Base-by-base conservation (phyloP, 2,329 filamentous ascomycete genomes). In the Davidsoniella australis region DNA sequence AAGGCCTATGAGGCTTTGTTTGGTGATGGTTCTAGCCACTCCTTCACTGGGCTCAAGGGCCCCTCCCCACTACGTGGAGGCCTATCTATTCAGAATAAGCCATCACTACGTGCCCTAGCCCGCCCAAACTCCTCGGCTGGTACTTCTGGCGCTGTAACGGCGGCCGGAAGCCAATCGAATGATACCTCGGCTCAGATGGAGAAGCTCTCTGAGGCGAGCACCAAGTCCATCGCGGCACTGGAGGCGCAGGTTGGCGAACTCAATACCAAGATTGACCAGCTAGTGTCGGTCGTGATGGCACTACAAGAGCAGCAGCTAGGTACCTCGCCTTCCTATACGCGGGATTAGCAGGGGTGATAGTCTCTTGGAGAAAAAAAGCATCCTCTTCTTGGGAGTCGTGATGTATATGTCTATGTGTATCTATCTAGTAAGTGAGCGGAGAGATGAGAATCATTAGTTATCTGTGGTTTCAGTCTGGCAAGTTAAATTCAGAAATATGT, bases 1-100 rank as follows among this genome's bases (percentile, higher is more conserved):
- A 72, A 75, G 61, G 58, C 70, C n/a, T 86, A 82, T 60, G 82
- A 85, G 63, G 66, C 66, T 57, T 54, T 74, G 42, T 62, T 63
- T 18, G 61, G 62, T 50, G 66, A 64, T 46, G 57, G 65, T 6
- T 54, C 59, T 10, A 57, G 61, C 10, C 68, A 69, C 46, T 68
- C 68, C 46, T 71, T 66, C 54, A 66, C 65, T 51, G 68, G 64
- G 24, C 73, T 70, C 62, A 68, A 67, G 57, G 75, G 69, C 2
- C 46, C 50, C 8, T 38, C 42, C 17, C 50, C 50, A 8, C 20
- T 43, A 14, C 50, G 46, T n/a, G 29, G 29, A 33, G 50, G 50
- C 9, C 46, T 49, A 42, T 51, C 49, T 10, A 24, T 45, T 9
- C 36, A 38, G 12, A 41, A 29, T 26, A 41, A 16, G 18, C 36